Conservation (phyloP, 1,284 basidiomycete genomes). For the Bjerkandera adusta region DNA sequence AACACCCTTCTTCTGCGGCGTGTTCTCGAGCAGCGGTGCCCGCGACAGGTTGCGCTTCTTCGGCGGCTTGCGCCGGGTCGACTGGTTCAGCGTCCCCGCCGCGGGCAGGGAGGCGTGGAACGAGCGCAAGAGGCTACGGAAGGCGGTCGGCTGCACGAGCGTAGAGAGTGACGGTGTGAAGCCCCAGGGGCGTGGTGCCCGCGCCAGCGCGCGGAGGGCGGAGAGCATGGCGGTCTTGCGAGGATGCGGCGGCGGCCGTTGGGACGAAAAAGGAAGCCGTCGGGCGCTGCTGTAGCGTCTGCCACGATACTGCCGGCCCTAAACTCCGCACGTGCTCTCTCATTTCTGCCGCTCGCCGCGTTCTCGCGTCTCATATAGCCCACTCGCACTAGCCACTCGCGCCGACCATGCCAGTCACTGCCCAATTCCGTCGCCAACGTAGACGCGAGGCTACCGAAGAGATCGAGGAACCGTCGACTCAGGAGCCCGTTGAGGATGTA, state of each 20-base stretch:
- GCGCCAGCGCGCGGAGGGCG: conserved; percentile 34
- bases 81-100: conserved; percentile 78
- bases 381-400: not conserved
- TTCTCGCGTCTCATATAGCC: not conserved
- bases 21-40: conserved; percentile 76
- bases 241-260: not conserved
- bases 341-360: conserved; percentile 2
- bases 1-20: conserved; percentile 89
- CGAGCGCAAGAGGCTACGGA: conserved; percentile 35
- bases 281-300: too few species aligned
- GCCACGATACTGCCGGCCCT: conserved; percentile 6
- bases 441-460: conserved; percentile 51
- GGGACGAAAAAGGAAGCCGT: conserved; percentile 10
- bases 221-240: conserved; percentile 47
- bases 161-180: conserved; percentile 11
- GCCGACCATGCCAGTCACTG: conserved; percentile 40
- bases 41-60: conserved; percentile 52
- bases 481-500: conserved; percentile 43
- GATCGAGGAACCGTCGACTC: conserved; percentile 53
- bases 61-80: conserved; percentile 60
- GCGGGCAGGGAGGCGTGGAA: conserved; percentile 67
- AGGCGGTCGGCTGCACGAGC: conserved; percentile 12
- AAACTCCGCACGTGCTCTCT: conserved; percentile 8
- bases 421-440: conserved; percentile 40
- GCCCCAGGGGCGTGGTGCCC: conserved; percentile 22